These are phyloP conservation scores for Phytopythium chamaehyphon DNA, from an alignment of 352 stramenopile species.

Conservation along the genomic window DNA sequence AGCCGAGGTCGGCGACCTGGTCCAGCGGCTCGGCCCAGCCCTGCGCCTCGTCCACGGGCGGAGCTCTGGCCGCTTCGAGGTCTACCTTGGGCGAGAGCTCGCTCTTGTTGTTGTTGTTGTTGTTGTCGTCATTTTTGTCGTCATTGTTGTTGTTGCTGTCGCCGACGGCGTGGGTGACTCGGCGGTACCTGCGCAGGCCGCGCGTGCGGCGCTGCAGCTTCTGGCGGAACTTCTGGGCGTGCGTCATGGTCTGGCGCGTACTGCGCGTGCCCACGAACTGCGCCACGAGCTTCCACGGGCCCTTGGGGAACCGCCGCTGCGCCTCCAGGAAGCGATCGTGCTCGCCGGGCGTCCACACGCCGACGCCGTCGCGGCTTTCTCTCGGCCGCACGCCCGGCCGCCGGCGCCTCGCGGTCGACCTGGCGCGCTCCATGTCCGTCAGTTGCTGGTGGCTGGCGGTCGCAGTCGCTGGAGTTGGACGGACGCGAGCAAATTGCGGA, in stretches of 20 bases:
- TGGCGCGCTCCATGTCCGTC: background rate
- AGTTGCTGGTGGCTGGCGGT: too few species aligned
- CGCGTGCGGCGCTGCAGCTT: slow-evolving; percentile 21
- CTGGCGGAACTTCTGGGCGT: slow-evolving; percentile 90
- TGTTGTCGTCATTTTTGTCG: background rate
- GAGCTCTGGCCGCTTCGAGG: background rate
- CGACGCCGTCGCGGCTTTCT: slow-evolving; percentile 5
- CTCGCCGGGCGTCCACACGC: slow-evolving; percentile 6
- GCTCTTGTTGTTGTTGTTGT: background rate
- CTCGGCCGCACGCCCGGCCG: background rate
- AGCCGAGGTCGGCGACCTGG: background rate
- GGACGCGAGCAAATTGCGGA: background rate
- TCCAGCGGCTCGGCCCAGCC: background rate
- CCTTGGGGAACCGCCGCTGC: slow-evolving; percentile 2
- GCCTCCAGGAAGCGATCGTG: slow-evolving; percentile 10
- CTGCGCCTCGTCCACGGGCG: background rate
- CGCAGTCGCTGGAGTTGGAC: too few species aligned
- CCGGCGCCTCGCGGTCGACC: slow-evolving; percentile 3
- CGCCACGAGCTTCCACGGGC: slow-evolving; percentile 6
- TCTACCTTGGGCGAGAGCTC: background rate
- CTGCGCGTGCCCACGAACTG: slow-evolving; percentile 9
- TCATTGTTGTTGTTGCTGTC: background rate
- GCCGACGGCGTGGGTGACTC: background rate
- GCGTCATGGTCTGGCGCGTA: slow-evolving; percentile 86
- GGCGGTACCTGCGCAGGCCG: slow-evolving; percentile 2